Evolutionary conservation across 1,284 basidiomycete species (phyloP).

Genomic region (Dichomitus squalens): DNA sequence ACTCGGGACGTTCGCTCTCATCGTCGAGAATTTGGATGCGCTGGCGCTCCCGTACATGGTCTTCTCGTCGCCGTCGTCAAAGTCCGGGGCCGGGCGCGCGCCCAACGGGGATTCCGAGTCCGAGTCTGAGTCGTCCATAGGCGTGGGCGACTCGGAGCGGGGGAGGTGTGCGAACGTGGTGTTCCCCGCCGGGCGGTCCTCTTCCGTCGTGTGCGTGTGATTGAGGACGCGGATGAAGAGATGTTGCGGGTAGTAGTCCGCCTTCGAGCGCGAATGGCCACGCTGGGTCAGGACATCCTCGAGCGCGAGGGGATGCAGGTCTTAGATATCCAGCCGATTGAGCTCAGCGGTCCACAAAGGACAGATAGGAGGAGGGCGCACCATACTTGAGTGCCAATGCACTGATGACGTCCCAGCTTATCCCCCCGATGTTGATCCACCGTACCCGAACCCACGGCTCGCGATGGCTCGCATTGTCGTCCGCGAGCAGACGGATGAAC

Average conservation of each 20-base stretch:
- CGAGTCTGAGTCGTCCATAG: conserved; percentile 32
- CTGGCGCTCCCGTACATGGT: conserved; percentile 31
- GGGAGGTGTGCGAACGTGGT: conserved; percentile 37
- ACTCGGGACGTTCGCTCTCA: conserved; percentile 16
- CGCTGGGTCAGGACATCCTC: conserved; percentile 67
- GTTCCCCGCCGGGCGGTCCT: conserved; percentile 18
- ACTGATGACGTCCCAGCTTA: conserved; percentile 75
- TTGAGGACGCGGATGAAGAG: conserved; percentile 68
- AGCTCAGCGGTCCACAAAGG: neutral
- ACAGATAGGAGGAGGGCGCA: conserved; percentile 29
- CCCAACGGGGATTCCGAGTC: conserved; percentile 20
- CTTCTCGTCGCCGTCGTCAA: conserved; percentile 29
- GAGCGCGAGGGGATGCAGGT: conserved; percentile 68
- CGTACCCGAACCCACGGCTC: conserved; percentile 63
- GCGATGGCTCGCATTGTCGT: conserved; percentile 40
- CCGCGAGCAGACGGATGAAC: conserved; percentile 53
- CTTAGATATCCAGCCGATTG: conserved; percentile 32
- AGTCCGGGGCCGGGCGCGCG: neutral
- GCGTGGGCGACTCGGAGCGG: conserved; percentile 45
- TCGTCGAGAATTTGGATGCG: conserved; percentile 30
- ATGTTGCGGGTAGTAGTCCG: conserved; percentile 68
- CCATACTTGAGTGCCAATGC: conserved; percentile 64
- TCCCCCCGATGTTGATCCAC: conserved; percentile 73
- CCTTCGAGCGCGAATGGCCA: conserved; percentile 61
- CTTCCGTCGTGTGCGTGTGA: conserved; percentile 49